Base-by-base conservation (phyloP, 352 stramenopile species). In the Pythium dissimile region DNA sequence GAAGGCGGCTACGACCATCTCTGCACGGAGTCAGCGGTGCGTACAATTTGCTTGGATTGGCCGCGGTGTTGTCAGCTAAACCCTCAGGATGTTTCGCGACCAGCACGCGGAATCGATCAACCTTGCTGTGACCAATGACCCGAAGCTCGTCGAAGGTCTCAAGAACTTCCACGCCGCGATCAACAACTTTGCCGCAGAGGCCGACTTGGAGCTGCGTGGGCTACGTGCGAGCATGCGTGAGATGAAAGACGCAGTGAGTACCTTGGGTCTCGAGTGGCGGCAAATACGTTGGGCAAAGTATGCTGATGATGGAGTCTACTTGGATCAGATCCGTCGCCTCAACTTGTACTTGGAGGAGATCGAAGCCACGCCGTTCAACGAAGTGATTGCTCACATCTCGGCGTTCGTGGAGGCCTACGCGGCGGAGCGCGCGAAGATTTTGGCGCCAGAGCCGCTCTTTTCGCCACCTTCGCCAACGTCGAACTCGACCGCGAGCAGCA, bases 391-490 rank as follows among this genome's bases (percentile, higher is more conserved):
- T 16, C 52, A 51, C 23, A 34, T 59, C 23, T 39, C 52, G 8
- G 16, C 28, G 10, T 59, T 59, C 23, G 52, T 59, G 16, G 21
- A 43, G 20, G 52, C 52, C 2, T 59, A 46, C 21, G 12, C 11
- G 12, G 27, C 6, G 4, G 50, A 58, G 10, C 50, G 35, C 3
- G 35, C 24, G 32, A 56, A 47, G 15, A 28, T 54, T 2, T 4
- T 54, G 2, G 7, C n/a, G 2, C 5, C 10, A 3, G 18, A 20
- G 20, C 7, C 4, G 2, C 28, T 54, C 21, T 27, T 31, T 21
- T 54, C 30, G 23, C 46, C 30, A 23, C 31, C 43, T 8, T 35
- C 43, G 43, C 37, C 43, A 15, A 11, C n/a, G 5, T 26, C 43
- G 12, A 37, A 23, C 5, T 20, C 11, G 13, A 37, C 26, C n/a